These are phyloP conservation scores for Setaria viridis DNA, from an alignment of 202 grass and related monocot species.

Conservation along the genomic window DNA sequence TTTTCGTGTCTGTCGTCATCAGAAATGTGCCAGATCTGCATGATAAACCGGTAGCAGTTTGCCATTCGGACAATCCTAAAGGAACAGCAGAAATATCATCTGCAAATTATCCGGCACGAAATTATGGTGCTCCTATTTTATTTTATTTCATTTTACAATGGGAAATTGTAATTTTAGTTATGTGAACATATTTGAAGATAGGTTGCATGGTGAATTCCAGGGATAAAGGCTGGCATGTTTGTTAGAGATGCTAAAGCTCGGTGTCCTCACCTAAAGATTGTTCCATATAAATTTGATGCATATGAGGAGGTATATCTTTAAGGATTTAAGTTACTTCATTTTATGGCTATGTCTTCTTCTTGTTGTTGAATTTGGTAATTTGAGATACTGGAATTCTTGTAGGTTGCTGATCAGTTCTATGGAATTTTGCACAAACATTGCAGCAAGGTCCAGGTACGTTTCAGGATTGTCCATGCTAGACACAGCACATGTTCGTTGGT, in stretches of 20 bases:
- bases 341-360: conserved; percentile 17
- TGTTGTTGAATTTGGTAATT: conserved; percentile 39
- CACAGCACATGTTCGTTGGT: conserved; percentile 25
- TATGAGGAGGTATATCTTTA: conserved; percentile 81
- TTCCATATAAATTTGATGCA: conserved; percentile 90
- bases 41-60: conserved; percentile 94
- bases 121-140: conserved; percentile 71
- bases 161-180: conserved; percentile 32
- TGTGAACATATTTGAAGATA: conserved; percentile 38
- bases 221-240: conserved; percentile 94
- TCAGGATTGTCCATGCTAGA: conserved; percentile 5
- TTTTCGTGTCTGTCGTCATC: conserved; percentile 93
- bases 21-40: conserved; percentile 82
- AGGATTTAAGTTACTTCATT: conserved; percentile 22
- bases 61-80: conserved; percentile 91
- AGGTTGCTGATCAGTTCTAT: conserved; percentile 99
- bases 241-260: conserved; percentile 87
- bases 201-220: conserved; percentile 51
- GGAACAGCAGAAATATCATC: conserved; percentile 98
- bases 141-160: not conserved
- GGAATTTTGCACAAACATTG: conserved; percentile 92
- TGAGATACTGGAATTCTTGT: conserved; percentile 41
- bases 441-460: conserved; percentile 82
- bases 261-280: conserved; percentile 75
- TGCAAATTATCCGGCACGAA: conserved; percentile 90